Evolutionary conservation across 2,329 filamentous ascomycete species (phyloP), one percentile per base, ranked within the genome.

Genomic region (Lachnellula hyalina): DNA sequence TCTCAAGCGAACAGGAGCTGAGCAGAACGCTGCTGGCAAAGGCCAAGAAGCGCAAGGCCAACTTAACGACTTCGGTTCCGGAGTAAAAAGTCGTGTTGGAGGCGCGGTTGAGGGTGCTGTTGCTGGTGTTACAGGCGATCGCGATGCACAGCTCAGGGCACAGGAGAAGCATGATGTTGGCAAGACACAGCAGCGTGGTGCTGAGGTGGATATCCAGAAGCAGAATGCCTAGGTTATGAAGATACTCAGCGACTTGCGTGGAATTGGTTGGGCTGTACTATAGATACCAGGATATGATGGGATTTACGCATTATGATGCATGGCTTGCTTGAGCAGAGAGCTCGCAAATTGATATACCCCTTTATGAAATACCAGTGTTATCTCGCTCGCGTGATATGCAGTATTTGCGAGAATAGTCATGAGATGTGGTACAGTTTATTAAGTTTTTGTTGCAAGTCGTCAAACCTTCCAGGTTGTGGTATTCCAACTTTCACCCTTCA

Each of bases 1-100:
- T 35, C 73, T 96, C 52, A 93, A 92, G 76, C 77, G 83, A 47
- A 69, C 84, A 23, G 93, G 93, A 5, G 82, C 83, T 34, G 73
- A 86, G 65, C 91, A 96, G 76, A 95, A 96, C 68, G 76, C 82
- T 35, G 79, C 87, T 59, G 93, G 92, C 19, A 87, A 94, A 73
- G 81, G 80, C 34, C 85, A 92, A 71, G 90, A 96, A 73, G 89
- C 90, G 5, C 80, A 86, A 68, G 91, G 91, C 15, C 92, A 96
- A 73, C 66, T 94, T 46, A 84, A 74, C 56, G 91, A 96, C 68
- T 77, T 87, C 42, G 83, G 85, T 5, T 75, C 79, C 57, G 93
- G 92, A 8, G 70, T 86, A 15, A 73, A 75, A 34, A 78, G 86
- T 66, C 83, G 88, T n/a, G 78, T 86, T 25, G 75, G 83, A 45